These are phyloP conservation scores for Fusarium drepaniforme DNA, from an alignment of 2,329 filamentous ascomycete species.

Conservation along the genomic window DNA sequence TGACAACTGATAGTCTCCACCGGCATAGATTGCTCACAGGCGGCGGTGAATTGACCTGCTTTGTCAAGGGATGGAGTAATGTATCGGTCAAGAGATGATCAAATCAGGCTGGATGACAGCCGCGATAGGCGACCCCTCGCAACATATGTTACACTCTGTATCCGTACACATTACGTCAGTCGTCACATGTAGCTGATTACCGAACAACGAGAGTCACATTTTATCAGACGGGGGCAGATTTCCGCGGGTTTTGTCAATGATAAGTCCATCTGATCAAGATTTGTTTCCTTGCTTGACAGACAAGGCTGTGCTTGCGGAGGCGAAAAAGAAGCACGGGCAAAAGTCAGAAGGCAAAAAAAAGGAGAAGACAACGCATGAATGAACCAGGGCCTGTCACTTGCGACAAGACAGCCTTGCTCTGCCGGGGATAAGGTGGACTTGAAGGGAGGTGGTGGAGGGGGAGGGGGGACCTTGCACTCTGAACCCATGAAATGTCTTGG, in stretches of 20 bases:
- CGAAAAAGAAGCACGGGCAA: neutral
- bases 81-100: neutral
- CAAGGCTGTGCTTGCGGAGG: conserved; percentile 7
- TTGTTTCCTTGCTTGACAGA: conserved; percentile 3
- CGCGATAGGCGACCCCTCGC: conserved; percentile 10
- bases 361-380: conserved; percentile 7
- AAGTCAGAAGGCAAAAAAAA: neutral
- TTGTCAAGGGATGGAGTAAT: conserved; percentile 5
- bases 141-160: neutral
- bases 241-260: neutral
- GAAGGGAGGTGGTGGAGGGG: neutral
- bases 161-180: conserved; percentile 5
- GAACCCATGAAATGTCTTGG: neutral
- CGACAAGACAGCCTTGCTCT: neutral
- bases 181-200: conserved; percentile 2
- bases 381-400: neutral
- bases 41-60: conserved; percentile 1
- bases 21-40: neutral
- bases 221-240: neutral
- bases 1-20: conserved; percentile 1
- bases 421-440: conserved; percentile 14
- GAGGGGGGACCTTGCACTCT: neutral
- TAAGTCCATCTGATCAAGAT: neutral
- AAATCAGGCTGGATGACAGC: neutral
- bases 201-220: neutral